phyloP scores from a whole-genome alignment of 2,329 filamentous ascomycete species.

The Penicillium crustosum region DNA sequence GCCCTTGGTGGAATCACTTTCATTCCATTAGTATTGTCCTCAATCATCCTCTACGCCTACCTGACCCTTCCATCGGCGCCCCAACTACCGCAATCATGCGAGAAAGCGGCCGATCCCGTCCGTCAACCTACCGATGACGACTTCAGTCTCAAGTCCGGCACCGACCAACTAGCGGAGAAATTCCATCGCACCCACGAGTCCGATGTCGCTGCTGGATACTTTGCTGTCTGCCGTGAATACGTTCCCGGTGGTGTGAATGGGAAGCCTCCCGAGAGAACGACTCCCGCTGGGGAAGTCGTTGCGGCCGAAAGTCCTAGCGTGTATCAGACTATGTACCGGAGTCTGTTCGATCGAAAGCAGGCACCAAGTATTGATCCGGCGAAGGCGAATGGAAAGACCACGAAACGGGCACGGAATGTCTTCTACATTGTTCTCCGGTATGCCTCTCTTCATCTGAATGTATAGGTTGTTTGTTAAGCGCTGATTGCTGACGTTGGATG shows the following conservation, averaged over 20 bases:
- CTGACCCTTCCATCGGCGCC: slow-evolving; percentile 58
- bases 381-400: slow-evolving; percentile 50
- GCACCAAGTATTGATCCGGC: slow-evolving; percentile 54
- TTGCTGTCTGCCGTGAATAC: slow-evolving; percentile 92
- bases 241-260: slow-evolving; percentile 88
- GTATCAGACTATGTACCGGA: slow-evolving; percentile 97
- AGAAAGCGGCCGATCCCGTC: slow-evolving; percentile 36
- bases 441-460: slow-evolving; percentile 24
- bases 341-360: slow-evolving; percentile 82
- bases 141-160: slow-evolving; percentile 61
- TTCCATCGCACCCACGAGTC: slow-evolving; percentile 63
- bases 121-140: slow-evolving; percentile 65
- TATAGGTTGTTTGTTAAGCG: not conserved
- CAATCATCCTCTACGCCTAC: slow-evolving; percentile 66
- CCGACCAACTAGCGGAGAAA: slow-evolving; percentile 60
- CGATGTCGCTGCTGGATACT: slow-evolving; percentile 86
- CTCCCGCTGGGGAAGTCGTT: slow-evolving; percentile 75
- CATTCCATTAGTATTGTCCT: slow-evolving; percentile 66
- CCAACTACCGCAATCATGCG: slow-evolving; percentile 34
- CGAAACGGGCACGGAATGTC: slow-evolving; percentile 73
- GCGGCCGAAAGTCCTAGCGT: slow-evolving; percentile 84
- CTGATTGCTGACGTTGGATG: slow-evolving; percentile 17
- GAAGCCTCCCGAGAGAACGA: slow-evolving; percentile 83
- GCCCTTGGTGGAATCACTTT: slow-evolving; percentile 86
- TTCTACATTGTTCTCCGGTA: slow-evolving; percentile 91